Conservation (phyloP, 129 eudicot genomes). For the Deinandra increscens region DNA sequence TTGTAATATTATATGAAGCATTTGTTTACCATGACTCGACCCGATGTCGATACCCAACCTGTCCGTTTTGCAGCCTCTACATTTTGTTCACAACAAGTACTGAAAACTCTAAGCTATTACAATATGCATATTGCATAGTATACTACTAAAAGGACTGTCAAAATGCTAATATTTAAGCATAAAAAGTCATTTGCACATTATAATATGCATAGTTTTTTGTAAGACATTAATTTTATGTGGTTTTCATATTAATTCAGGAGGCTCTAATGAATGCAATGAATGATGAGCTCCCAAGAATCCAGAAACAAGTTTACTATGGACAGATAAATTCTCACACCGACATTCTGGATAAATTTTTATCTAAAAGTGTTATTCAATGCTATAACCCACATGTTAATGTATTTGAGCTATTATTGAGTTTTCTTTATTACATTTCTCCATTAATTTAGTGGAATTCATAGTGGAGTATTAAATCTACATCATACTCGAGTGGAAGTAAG, state of each 20-base stretch:
- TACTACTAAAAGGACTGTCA: neutral
- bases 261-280: constrained; percentile 80
- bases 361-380: constrained; percentile 84
- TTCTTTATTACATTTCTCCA: neutral
- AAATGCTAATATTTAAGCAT: neutral
- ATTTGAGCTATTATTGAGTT: neutral
- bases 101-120: neutral
- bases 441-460: neutral
- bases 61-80: neutral
- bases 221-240: neutral
- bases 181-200: neutral
- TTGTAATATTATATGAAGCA: neutral
- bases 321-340: constrained; percentile 82
- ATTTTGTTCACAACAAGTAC: neutral
- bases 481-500: constrained; percentile 77
- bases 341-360: constrained; percentile 73
- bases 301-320: constrained; percentile 97
- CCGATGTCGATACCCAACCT: too few relatives aligned
- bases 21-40: neutral
- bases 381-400: constrained; percentile 77
- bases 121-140: neutral
- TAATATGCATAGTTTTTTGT: neutral
- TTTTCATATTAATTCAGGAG: constrained; percentile 56
- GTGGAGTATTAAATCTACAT: constrained; percentile 10
- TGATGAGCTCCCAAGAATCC: constrained; percentile 92